Evolutionary conservation across 1,284 basidiomycete species (phyloP).

Genomic region (Irpex sp.): DNA sequence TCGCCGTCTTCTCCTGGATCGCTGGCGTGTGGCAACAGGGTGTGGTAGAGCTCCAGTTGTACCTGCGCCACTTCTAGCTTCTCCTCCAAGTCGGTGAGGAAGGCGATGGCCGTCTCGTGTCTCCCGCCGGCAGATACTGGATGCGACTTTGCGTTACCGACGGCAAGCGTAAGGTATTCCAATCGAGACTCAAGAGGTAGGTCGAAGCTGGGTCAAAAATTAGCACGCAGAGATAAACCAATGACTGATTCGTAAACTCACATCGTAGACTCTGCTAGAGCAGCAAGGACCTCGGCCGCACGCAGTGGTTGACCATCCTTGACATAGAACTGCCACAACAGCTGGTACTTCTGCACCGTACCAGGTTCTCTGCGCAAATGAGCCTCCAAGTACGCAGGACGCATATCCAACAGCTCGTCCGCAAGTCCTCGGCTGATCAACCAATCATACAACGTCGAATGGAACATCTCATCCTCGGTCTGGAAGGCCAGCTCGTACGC

Average conservation of each 20-base stretch:
- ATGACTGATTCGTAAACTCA: slow-evolving; percentile 34
- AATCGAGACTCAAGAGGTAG: slow-evolving; percentile 71
- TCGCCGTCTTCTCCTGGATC: slow-evolving; percentile 54
- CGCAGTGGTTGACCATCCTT: slow-evolving; percentile 82
- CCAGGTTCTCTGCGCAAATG: slow-evolving; percentile 84
- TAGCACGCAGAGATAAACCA: slow-evolving; percentile 5
- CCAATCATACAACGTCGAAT: slow-evolving; percentile 95
- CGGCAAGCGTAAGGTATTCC: slow-evolving; percentile 90
- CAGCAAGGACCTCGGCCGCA: slow-evolving; percentile 86
- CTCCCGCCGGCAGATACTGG: slow-evolving; percentile 71
- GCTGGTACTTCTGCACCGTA: slow-evolving; percentile 79
- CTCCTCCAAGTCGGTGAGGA: slow-evolving; percentile 91
- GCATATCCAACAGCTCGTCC: slow-evolving; percentile 89
- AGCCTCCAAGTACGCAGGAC: slow-evolving; percentile 81
- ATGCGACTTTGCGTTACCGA: slow-evolving; percentile 94
- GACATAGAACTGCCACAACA: slow-evolving; percentile 97
- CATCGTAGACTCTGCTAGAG: slow-evolving; percentile 85
- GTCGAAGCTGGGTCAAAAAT: slow-evolving; percentile 47
- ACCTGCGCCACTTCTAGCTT: slow-evolving; percentile 97
- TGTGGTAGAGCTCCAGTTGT: slow-evolving; percentile 83
- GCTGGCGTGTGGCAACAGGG: slow-evolving; percentile 56
- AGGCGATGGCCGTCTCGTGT: slow-evolving; percentile 85
- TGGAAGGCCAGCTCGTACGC: slow-evolving; percentile 83
- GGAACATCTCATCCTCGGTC: slow-evolving; percentile 90
- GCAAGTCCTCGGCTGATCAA: slow-evolving; percentile 75